Evolutionary conservation across 345 rosid genomes (phyloP), one percentile per base, ranked within the genome.

Genomic region (Capsella bursapastoris): DNA sequence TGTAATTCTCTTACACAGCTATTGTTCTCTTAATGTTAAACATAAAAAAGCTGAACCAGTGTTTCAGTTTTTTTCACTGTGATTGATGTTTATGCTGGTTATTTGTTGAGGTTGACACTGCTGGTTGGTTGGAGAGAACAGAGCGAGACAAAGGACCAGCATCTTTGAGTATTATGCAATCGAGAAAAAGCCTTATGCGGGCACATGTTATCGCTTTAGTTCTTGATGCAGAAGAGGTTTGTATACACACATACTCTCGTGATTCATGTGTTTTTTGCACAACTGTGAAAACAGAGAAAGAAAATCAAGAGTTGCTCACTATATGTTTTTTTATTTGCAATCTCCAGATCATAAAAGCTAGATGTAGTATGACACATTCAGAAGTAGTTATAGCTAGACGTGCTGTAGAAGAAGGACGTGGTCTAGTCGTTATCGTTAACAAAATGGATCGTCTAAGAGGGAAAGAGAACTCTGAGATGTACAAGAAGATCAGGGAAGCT

Each of bases 391-490:
- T 95, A 79, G 99, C 96, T 16, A 87, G 99, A 79, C 83, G 86
- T 52, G 90, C 96, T 28, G 93, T 95, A 50, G 97, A 95, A 84
- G 99, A 95, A 88, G 97, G 99, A 22, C 96, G 97, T 62, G 97
- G 97, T 45, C 76, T 92, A 74, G 96, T 95, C 40, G 84, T 92
- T 43, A 80, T 92, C 59, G 96, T 95, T 66, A 92, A 95, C 84
- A 94, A 94, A 84, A 92, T 95, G 97, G 99, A 92, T 81, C 82
- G 94, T 84, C 85, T 94, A 16, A 81, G 77, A 70, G 88, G 97
- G 76, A 85, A 74, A 71, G 72, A 73, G 14, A 83, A 89, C 77
- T 79, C 86, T 4, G 66, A 55, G 53, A 67, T 84, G 70, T 81
- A 82, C 71, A 78, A 90, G 74, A 89, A 81, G 83, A 89, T 95